Evolutionary conservation across 345 rosid species (phyloP).

Genomic region (Rubroshorea leprosula): DNA sequence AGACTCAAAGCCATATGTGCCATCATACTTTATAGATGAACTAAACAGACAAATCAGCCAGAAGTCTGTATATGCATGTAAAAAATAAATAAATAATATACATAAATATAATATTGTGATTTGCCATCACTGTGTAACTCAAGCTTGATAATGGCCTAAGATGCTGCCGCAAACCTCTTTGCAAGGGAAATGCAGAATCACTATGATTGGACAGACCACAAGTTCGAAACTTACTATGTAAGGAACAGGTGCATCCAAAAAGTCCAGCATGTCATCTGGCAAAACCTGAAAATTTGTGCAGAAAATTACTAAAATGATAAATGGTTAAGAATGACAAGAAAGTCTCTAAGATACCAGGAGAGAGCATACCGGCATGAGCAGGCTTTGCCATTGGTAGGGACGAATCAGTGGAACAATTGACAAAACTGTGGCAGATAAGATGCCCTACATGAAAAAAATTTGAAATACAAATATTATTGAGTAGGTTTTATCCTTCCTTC

Average conservation of each 20-base stretch:
- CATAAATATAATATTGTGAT: no score
- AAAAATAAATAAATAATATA: no score
- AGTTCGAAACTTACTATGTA: constrained; percentile 62
- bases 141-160: no score
- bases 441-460: constrained; percentile 47
- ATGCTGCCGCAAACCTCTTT: no score
- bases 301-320: constrained; percentile 11
- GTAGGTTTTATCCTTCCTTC: neutral
- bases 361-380: constrained; percentile 76
- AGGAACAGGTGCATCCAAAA: constrained; percentile 96
- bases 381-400: constrained; percentile 96
- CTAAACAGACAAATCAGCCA: no score
- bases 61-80: no score
- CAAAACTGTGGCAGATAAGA: constrained; percentile 76
- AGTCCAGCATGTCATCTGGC: constrained; percentile 94
- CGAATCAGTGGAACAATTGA: constrained; percentile 75
- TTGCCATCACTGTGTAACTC: no score
- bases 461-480: constrained; percentile 7
- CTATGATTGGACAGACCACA: no score
- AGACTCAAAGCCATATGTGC: no score
- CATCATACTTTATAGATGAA: no score
- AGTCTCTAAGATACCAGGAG: neutral
- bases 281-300: constrained; percentile 54
- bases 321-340: constrained; percentile 1
- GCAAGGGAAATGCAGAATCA: constrained; percentile 9